Base-by-base conservation (phyloP, 1,284 basidiomycete species). In the Rhodotorula sp. region DNA sequence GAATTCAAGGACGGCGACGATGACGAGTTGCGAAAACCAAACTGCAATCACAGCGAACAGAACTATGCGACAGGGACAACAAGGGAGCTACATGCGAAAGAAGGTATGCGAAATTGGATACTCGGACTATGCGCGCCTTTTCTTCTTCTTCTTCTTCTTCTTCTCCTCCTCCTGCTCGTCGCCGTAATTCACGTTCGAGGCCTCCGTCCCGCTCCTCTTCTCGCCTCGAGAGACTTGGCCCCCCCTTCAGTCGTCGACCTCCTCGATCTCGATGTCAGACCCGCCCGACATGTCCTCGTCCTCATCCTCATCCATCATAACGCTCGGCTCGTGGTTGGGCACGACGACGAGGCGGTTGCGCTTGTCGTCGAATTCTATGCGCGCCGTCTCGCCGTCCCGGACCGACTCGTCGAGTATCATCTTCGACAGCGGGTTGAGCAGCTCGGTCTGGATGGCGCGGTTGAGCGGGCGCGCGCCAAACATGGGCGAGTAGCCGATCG, bases 391-490 rank as follows among this genome's bases (percentile, higher is more conserved):
- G 48, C 89, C 89, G 70, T 98, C 93, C 59, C 88, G 85, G 55
- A 78, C 67, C 27, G 70, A 63, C 51, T 91, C 92, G 49, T 91
- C 89, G 58, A 99, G 87, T 59, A 99, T 85, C 82, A 92, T 86
- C 70, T 91, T 84, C 27, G 92, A 93, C 56, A 99, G 83, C 15
- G 95, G 95, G 80, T 96, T 94, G 76, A 99, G 85, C 58, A 99
- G 84, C 79, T 98, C 92, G 77, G 87, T 89, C 81, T 97, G 94
- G 77, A 99, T 96, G 13, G 91, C 86, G 53, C 94, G 86, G 78
- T 92, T 90, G 73, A 99, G 86, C 3, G 95, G 95, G 64, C 95
- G 87, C 64, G 94, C 95, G 75, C 94, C 92, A 77, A 94, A 72
- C 70, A 68, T 57, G 62, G 78, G 85, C 56, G 90, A 91, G 82